phyloP scores from a whole-genome alignment of 1,284 basidiomycete species.

The Tilletia indica region DNA sequence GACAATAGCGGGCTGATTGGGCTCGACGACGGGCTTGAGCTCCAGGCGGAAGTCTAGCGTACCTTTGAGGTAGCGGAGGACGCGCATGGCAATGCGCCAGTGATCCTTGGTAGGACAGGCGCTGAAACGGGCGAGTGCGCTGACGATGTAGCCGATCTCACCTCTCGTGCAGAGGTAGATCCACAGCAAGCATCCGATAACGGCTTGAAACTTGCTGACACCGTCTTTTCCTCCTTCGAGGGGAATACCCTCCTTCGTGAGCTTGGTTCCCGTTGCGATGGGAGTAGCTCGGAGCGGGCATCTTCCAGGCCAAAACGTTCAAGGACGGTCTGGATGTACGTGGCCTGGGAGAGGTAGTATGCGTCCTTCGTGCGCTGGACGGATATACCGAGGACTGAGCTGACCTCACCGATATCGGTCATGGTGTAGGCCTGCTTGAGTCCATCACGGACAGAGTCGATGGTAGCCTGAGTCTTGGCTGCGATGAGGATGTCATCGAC shows the following conservation, averaged over 20 bases:
- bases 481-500: neutral
- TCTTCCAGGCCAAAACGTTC: slow-evolving; percentile 3
- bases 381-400: slow-evolving; percentile 4
- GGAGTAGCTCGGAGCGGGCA: neutral
- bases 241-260: neutral
- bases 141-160: neutral
- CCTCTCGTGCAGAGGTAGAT: neutral
- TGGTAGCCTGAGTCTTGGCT: neutral
- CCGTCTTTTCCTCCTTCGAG: slow-evolving; percentile 7
- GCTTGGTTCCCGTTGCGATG: neutral
- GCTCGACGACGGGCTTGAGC: neutral
- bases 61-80: neutral
- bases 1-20: neutral
- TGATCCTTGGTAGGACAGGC: neutral
- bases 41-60: neutral
- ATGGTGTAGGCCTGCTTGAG: neutral
- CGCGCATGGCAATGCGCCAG: neutral
- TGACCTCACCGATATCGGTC: slow-evolving; percentile 1
- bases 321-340: neutral
- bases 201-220: neutral
- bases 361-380: neutral
- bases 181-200: neutral
- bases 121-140: neutral
- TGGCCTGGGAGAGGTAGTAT: neutral
- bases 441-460: neutral